Base-by-base conservation (phyloP, 2,329 filamentous ascomycete genomes). In the Leptographium wingfieldii region DNA sequence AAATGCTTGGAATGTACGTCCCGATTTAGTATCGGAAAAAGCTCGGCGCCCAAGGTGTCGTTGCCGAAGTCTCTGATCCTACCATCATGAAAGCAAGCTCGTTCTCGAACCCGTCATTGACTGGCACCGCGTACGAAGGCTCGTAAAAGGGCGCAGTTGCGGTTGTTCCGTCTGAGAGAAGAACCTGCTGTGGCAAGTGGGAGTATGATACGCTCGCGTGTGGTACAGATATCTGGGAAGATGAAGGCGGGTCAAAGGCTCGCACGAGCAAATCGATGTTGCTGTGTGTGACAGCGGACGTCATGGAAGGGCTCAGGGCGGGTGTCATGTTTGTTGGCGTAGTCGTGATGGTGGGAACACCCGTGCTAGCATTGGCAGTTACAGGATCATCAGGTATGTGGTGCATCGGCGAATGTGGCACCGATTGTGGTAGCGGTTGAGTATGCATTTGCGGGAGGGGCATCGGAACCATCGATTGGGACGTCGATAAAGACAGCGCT, bases 1-100 rank as follows among this genome's bases (percentile, higher is more conserved):
- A 22, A 22, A 22, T 31, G 31, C 31, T 31, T 31, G 31, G 31
- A 40, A 5, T 14, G 38, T 40, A 40, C 5, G 38, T 16, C 14
- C 38, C 38, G 12, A 14, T 35, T 49, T 38, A 59, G 35, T 63
- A 63, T 40, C 61, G 65, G 53, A 68, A 71, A 14, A 69, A 65
- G 29, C 33, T 65, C 2, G 63, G 60, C 14, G 65, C 62, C 58
- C 67, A 67, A 0, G 66, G 63, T 64, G 67, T 68, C 9, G 33
- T 56, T 5, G 57, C 38, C 16, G 52, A 46, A 5, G 67, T 64
- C 3, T 63, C 66, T 1, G 70, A 67, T 2, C 75, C 76, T 48
- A 75, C 69, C 29, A 77, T 71, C 59, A 75, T 75, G 55, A 71
- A 72, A 62, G 75, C 74, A 57, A 80, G 65, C 65, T 79, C 77